Conservation (phyloP, 2,329 filamentous ascomycete species). For the Aureobasidium sp. region DNA sequence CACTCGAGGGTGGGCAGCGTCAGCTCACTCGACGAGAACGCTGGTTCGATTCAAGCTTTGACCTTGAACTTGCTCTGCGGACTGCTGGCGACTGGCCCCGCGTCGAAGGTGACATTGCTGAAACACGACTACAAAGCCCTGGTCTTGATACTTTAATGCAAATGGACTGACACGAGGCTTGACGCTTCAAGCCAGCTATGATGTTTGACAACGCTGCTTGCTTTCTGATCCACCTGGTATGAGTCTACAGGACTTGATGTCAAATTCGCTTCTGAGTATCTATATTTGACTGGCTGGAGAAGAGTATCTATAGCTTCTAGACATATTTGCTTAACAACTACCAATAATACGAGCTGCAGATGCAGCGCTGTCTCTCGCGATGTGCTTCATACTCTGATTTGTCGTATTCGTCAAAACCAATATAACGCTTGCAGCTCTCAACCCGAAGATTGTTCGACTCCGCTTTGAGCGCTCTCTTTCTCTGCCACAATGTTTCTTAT, state of each 20-base stretch:
- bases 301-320: not conserved
- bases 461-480: not conserved
- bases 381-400: not conserved
- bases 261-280: not conserved
- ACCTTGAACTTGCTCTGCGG: slow-evolving; percentile 55
- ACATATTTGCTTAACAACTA: not conserved
- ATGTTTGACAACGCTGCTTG: not conserved
- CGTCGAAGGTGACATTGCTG: not conserved
- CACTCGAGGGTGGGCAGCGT: slow-evolving; percentile 64
- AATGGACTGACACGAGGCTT: not conserved
- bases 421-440: not conserved
- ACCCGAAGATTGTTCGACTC: too few species aligned
- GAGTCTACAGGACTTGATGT: not conserved
- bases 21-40: slow-evolving; percentile 59
- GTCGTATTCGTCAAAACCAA: not conserved
- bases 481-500: not conserved
- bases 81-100: slow-evolving; percentile 46
- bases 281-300: not conserved
- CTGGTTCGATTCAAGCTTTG: slow-evolving; percentile 60
- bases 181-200: not conserved
- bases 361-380: not conserved
- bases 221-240: not conserved
- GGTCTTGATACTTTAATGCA: not conserved
- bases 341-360: not conserved
- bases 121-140: not conserved